Percentiles rank a stretch among this genome's conserved stretches.
Evolutionary conservation across 2,329 filamentous ascomycete genomes (phyloP).

Genomic region (Talaromyces pinophilus): DNA sequence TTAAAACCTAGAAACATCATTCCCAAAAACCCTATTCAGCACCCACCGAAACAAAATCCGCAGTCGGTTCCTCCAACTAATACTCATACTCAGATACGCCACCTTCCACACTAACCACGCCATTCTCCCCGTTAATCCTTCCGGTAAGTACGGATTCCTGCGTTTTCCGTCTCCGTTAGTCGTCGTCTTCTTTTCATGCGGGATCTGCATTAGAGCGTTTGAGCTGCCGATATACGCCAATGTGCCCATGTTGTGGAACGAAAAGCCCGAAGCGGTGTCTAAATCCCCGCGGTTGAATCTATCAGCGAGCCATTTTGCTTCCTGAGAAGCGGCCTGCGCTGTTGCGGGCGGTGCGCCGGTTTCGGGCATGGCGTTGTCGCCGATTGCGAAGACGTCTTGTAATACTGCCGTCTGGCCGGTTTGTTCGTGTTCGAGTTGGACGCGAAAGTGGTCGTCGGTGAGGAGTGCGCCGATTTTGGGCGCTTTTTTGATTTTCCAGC

Average conservation of each 20-base stretch:
- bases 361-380: constrained; percentile 59
- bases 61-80: constrained; percentile 50
- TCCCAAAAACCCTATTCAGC: constrained; percentile 47
- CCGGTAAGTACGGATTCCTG: constrained; percentile 35
- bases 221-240: constrained; percentile 62
- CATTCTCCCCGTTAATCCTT: constrained; percentile 42
- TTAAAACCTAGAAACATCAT: constrained; percentile 47
- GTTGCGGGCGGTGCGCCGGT: constrained; percentile 57
- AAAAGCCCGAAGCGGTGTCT: constrained; percentile 45
- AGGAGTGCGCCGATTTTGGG: constrained; percentile 52
- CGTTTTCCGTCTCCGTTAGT: constrained; percentile 8
- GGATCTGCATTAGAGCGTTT: constrained; percentile 58
- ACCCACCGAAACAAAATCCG: constrained; percentile 46
- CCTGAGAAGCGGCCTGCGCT: constrained; percentile 61
- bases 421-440: constrained; percentile 47
- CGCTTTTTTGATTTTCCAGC: constrained; percentile 55
- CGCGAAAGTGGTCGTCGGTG: constrained; percentile 57
- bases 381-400: constrained; percentile 57
- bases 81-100: constrained; percentile 49
- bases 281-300: constrained; percentile 55
- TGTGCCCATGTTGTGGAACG: constrained; percentile 59
- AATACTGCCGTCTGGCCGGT: constrained; percentile 45
- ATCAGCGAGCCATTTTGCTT: constrained; percentile 59
- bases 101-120: constrained; percentile 49
- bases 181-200: constrained; percentile 28